Evolutionary conservation across 2,329 filamentous ascomycete genomes (phyloP).

Genomic region (Clarireedia sp.): DNA sequence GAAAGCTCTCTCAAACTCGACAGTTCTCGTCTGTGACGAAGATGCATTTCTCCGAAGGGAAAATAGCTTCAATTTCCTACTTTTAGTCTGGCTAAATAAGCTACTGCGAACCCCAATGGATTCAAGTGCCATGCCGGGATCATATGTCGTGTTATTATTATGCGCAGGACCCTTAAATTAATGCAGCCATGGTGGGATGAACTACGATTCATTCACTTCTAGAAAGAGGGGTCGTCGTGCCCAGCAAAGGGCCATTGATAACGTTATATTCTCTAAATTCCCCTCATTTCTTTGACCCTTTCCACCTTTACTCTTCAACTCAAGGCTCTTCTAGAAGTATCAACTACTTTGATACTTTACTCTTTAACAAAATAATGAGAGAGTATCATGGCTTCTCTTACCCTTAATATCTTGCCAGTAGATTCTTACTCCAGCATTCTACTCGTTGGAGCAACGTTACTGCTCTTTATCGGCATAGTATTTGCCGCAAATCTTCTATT

Average conservation of each 20-base stretch:
- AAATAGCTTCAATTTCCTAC: too few species aligned
- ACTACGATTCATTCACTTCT: not conserved
- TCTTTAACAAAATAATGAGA: slow-evolving; percentile 43
- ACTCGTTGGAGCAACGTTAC: slow-evolving; percentile 44
- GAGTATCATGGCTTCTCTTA: slow-evolving; percentile 67
- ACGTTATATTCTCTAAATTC: not conserved
- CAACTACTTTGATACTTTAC: slow-evolving; percentile 24
- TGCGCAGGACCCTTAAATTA: too few species aligned
- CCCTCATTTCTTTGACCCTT: slow-evolving; percentile 8
- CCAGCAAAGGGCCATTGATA: not conserved
- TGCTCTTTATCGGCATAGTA: slow-evolving; percentile 44
- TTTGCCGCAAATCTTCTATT: slow-evolving; percentile 32
- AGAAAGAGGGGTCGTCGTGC: too few species aligned
- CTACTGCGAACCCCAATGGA: too few species aligned
- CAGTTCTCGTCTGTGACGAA: too few species aligned
- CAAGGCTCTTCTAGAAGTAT: slow-evolving; percentile 17
- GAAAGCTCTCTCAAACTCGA: too few species aligned
- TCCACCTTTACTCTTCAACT: slow-evolving; percentile 4
- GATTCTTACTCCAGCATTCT: slow-evolving; percentile 42
- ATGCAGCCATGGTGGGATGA: not conserved
- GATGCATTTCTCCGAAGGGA: too few species aligned
- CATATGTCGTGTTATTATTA: too few species aligned
- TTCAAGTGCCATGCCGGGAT: too few species aligned
- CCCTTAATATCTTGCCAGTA: slow-evolving; percentile 50
- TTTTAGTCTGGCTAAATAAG: too few species aligned